Percentiles rank a stretch among this genome's conserved stretches.
Conservation (phyloP, 257 asterid species). For the Asclepias syriaca region DNA sequence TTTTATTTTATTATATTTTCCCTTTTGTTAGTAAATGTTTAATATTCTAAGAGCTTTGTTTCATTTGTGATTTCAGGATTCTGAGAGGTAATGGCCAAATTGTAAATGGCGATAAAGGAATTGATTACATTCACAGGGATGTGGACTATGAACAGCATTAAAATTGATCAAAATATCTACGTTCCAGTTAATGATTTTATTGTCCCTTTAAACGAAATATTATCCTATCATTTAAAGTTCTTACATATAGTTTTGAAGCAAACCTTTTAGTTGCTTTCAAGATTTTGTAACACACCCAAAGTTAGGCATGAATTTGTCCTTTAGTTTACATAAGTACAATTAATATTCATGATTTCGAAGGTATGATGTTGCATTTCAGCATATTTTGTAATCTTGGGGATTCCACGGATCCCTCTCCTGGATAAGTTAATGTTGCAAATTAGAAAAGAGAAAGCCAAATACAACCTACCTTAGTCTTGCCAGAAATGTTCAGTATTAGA, state of each 20-base stretch:
- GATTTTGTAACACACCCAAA: neutral
- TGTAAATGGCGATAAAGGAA: slow-evolving; percentile 50
- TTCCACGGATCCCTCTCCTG: too few relatives aligned
- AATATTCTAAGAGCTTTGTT: neutral
- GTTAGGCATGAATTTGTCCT: neutral
- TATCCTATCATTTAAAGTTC: neutral
- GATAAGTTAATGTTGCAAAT: too few relatives aligned
- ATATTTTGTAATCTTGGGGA: too few relatives aligned
- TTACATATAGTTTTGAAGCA: neutral
- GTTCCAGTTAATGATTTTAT: neutral
- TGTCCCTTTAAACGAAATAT: neutral
- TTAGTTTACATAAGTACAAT: neutral
- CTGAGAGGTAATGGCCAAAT: slow-evolving; percentile 61
- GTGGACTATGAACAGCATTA: slow-evolving; percentile 8
- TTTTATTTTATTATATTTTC: neutral
- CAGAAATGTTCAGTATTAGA: neutral
- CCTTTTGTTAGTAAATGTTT: neutral
- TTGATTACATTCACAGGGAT: slow-evolving; percentile 51
- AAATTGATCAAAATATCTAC: neutral
- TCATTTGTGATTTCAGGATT: slow-evolving; percentile 31
- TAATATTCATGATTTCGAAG: too few relatives aligned
- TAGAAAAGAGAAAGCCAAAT: too few relatives aligned
- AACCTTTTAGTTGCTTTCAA: neutral
- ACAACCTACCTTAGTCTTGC: neutral
- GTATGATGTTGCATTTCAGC: too few relatives aligned